Percentiles rank a stretch among this genome's conserved stretches.
These are phyloP conservation scores for Echinochloa phyllopogon DNA, from an alignment of 176 grass and related monocot species.

Conservation along the genomic window DNA sequence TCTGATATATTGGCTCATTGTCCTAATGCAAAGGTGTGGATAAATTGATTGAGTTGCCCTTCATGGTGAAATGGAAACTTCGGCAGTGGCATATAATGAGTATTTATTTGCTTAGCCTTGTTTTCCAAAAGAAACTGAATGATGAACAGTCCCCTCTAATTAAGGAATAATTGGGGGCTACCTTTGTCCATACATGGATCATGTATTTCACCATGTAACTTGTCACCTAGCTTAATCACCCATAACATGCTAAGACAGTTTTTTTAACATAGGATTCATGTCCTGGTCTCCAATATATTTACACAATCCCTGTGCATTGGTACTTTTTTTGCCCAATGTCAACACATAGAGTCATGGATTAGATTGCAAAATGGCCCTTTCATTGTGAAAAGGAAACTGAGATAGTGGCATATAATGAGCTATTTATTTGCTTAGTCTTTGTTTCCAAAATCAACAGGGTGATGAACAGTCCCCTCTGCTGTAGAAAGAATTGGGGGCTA, in stretches of 20 bases:
- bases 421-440: conserved; percentile 52
- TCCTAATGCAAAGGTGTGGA: background rate
- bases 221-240: background rate
- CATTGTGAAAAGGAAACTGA: conserved; percentile 38
- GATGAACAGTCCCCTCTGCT: conserved; percentile 67
- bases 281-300: background rate
- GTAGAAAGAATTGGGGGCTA: conserved; percentile 77
- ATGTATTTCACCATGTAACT: background rate
- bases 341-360: background rate
- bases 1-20: background rate
- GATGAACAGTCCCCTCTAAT: conserved; percentile 64
- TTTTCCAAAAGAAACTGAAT: conserved; percentile 65
- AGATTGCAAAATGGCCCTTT: background rate
- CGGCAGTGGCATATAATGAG: conserved; percentile 49
- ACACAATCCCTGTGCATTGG: background rate
- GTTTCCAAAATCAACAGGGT: conserved; percentile 67
- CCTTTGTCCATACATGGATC: conserved; percentile 44
- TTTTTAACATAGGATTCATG: conserved; percentile 4
- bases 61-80: conserved; percentile 30
- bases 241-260: background rate
- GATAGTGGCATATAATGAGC: conserved; percentile 50
- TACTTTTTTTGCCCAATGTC: background rate
- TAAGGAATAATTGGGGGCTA: conserved; percentile 69
- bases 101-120: conserved; percentile 45
- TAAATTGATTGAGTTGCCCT: background rate